phyloP scores from a whole-genome alignment of 140 eudicot species.

The Bidens hawaiensis region DNA sequence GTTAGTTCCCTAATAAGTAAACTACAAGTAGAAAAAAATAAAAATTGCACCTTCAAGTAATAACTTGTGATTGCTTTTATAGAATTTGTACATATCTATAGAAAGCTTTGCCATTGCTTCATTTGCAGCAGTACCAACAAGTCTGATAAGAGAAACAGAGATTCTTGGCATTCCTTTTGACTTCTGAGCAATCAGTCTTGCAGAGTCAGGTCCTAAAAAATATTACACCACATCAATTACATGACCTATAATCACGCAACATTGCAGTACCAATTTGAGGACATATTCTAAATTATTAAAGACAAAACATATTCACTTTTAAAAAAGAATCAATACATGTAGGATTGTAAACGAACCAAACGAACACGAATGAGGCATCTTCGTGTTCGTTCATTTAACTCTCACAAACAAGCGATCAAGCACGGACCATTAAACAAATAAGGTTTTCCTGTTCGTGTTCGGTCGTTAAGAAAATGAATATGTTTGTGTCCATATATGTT shows the following conservation, averaged over 20 bases:
- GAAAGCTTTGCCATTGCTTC: constrained; percentile 65
- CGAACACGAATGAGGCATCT: too few relatives aligned
- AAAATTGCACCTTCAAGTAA: constrained; percentile 42
- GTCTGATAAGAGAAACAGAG: constrained; percentile 44
- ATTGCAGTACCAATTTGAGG: not conserved
- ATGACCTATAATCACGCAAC: not conserved
- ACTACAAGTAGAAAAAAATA: too few relatives aligned
- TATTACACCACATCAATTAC: constrained; percentile 10
- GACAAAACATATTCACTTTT: not conserved
- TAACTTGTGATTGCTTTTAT: constrained; percentile 29
- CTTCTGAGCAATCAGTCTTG: constrained; percentile 68
- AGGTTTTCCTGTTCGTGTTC: too few relatives aligned
- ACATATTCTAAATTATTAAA: not conserved
- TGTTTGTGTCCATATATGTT: too few relatives aligned
- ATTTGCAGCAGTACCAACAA: constrained; percentile 52
- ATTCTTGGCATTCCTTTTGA: constrained; percentile 81
- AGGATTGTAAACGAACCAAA: too few relatives aligned
- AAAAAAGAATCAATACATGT: not conserved
- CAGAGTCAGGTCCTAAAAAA: constrained; percentile 52
- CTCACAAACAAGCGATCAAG: too few relatives aligned
- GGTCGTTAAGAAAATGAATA: too few relatives aligned
- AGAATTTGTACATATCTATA: constrained; percentile 48
- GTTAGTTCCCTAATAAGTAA: constrained; percentile 6
- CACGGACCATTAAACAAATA: too few relatives aligned
- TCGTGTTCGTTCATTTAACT: not conserved